Conservation (phyloP, 495 filamentous ascomycete species). For the Hypoxylon cercidicola region DNA sequence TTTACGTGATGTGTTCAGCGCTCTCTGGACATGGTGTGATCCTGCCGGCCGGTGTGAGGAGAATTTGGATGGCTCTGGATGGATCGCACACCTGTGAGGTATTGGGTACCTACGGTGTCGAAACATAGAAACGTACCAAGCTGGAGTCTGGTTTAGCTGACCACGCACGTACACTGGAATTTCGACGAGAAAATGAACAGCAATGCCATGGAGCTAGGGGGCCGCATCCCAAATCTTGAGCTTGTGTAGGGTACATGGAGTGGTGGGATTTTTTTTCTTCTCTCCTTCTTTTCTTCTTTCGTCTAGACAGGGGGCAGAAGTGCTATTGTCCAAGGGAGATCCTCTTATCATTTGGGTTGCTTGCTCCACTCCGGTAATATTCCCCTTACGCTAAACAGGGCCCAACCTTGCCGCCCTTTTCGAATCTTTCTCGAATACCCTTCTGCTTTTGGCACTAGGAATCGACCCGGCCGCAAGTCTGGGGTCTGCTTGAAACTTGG, state of each 20-base stretch:
- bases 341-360: conserved; percentile 42
- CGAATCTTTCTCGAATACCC: conserved; percentile 50
- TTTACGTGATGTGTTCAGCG: conserved; percentile 42
- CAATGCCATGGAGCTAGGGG: conserved; percentile 21
- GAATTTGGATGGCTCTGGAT: conserved; percentile 26
- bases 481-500: conserved; percentile 43
- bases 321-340: conserved; percentile 40
- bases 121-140: conserved; percentile 32
- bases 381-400: conserved; percentile 47
- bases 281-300: conserved; percentile 20
- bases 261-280: conserved; percentile 32
- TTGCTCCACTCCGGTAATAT: conserved; percentile 48
- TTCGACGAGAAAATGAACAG: conserved; percentile 37
- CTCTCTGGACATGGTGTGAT: conserved; percentile 44
- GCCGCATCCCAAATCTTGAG: conserved; percentile 29
- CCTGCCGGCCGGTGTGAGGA: conserved; percentile 27
- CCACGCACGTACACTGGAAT: conserved; percentile 24
- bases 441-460: conserved; percentile 38
- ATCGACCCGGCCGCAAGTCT: conserved; percentile 44
- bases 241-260: not conserved
- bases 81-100: conserved; percentile 38
- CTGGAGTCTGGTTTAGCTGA: conserved; percentile 29
- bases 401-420: conserved; percentile 42
- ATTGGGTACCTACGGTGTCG: conserved; percentile 40
- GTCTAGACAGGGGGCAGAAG: conserved; percentile 20